A percentile compares a stretch with the other conserved stretches of the same genome.
These are phyloP conservation scores for Prunus persica DNA, from an alignment of 306 rosid species.

Conservation along the genomic window Prunus_persica_NCBIv2 NC_034015.1:8730501-8731000, in stretches of 20 bases:
- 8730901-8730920: constrained; percentile 89
- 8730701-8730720: neutral
- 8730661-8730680: neutral
- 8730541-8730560: constrained; percentile 81
- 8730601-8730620: constrained; percentile 87
- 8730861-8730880: constrained; percentile 91
- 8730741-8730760: constrained; percentile 93
- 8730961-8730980: constrained; percentile 94
- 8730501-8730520: constrained; percentile 89
- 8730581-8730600: constrained; percentile 91
- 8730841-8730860: constrained; percentile 69
- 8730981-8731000: constrained; percentile 93
- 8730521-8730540: constrained; percentile 89
- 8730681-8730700: neutral
- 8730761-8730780: constrained; percentile 91
- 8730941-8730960: constrained; percentile 92
- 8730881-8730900: constrained; percentile 95
- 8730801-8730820: constrained; percentile 83
- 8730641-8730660: constrained; percentile 32
- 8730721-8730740: constrained; percentile 42
- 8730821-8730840: constrained; percentile 96
- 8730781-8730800: constrained; percentile 97
- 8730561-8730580: constrained; percentile 93
- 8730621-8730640: constrained; percentile 85
- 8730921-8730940: constrained; percentile 97